Percentiles rank a stretch among this genome's conserved stretches.
phyloP scores from a whole-genome alignment of 2,329 filamentous ascomycete species.

The Fusarium duplospermum region DNA sequence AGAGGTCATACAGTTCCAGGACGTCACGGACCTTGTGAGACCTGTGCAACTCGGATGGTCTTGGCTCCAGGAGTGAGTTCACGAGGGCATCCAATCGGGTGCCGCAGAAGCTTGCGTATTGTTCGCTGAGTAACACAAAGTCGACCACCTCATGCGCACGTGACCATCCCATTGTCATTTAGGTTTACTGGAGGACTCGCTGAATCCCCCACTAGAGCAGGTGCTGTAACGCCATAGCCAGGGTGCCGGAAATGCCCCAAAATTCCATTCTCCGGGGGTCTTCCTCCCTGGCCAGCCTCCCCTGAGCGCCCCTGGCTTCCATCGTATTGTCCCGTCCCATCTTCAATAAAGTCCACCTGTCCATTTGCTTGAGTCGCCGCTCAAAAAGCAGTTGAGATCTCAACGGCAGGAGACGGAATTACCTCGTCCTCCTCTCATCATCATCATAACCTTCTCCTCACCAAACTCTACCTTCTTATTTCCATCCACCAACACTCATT shows the following conservation, averaged over 20 bases:
- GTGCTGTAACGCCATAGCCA: not conserved
- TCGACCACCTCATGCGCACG: not conserved
- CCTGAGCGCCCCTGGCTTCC: conserved; percentile 9
- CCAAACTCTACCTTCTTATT: not conserved
- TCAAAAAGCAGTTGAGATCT: not conserved
- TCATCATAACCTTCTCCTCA: conserved; percentile 5
- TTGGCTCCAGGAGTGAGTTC: not conserved
- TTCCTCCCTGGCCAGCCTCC: not conserved
- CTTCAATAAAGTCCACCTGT: conserved; percentile 1
- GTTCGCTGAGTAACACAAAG: not conserved
- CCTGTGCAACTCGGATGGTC: not conserved
- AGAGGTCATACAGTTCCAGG: not conserved
- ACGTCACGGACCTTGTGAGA: not conserved
- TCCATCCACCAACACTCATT: not conserved
- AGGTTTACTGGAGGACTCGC: not conserved
- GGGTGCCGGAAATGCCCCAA: conserved; percentile 1
- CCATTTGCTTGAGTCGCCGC: not conserved
- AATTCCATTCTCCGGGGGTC: not conserved
- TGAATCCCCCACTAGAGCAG: not conserved
- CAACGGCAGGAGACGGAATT: not conserved
- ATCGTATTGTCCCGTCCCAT: not conserved
- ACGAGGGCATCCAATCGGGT: not conserved
- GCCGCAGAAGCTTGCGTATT: not conserved
- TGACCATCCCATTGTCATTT: not conserved
- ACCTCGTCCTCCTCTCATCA: conserved; percentile 14